phyloP scores from a whole-genome alignment of 1,139 yeast species.

The Blastobotrys arbuscula region DNA sequence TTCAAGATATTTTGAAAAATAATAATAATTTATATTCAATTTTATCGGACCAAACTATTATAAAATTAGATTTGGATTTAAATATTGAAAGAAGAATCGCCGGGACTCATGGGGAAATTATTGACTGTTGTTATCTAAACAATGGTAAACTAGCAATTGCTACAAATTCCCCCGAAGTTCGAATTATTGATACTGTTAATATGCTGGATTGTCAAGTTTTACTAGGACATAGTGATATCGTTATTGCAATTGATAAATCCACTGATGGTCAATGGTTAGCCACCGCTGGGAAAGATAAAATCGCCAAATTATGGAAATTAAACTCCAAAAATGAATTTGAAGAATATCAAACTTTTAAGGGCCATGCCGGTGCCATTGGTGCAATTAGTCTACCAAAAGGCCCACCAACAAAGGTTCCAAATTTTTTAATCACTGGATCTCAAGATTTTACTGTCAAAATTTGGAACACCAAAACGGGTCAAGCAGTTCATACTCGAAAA shows the following conservation, averaged over 20 bases:
- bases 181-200: constrained; percentile 45
- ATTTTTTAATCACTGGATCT: constrained; percentile 77
- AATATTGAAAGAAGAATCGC: constrained; percentile 56
- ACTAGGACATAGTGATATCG: constrained; percentile 81
- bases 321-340: constrained; percentile 25
- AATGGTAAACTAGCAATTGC: constrained; percentile 63
- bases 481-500: constrained; percentile 80
- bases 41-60: constrained; percentile 78
- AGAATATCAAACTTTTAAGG: constrained; percentile 42
- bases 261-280: constrained; percentile 83
- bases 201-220: constrained; percentile 61
- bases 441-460: constrained; percentile 85
- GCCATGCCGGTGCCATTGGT: constrained; percentile 84
- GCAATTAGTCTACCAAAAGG: constrained; percentile 71
- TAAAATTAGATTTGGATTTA: constrained; percentile 41
- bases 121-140: constrained; percentile 64
- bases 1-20: constrained; percentile 33
- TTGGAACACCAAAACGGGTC: constrained; percentile 49
- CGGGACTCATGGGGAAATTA: constrained; percentile 94
- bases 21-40: constrained; percentile 38
- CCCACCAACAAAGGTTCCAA: constrained; percentile 45
- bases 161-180: constrained; percentile 87
- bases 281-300: constrained; percentile 88
- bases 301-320: constrained; percentile 77
- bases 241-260: constrained; percentile 73